A percentile compares a stretch with the other conserved stretches of the same genome.
These are phyloP conservation scores for Miscanthus lutarioriparius DNA, from an alignment of 176 grass and related monocot species.

Conservation along the genomic window DNA sequence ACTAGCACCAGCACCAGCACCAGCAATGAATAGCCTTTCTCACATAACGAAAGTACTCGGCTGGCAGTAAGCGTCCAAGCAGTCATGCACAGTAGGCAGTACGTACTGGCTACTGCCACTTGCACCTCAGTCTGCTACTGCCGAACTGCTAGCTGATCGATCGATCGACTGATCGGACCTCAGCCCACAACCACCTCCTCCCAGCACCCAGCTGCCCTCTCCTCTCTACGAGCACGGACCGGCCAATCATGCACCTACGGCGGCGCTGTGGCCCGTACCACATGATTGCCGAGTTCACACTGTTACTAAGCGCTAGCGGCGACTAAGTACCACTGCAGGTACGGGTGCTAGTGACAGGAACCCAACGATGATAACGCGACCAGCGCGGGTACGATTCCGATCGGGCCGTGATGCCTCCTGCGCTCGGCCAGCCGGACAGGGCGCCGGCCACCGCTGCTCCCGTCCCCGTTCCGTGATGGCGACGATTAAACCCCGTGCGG, in stretches of 20 bases:
- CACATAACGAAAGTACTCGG: not conserved
- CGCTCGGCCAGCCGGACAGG: not conserved
- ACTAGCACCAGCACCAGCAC: not conserved
- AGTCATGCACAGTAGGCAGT: not conserved
- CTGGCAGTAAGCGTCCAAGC: not conserved
- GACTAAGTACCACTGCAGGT: not conserved
- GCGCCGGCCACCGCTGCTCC: not conserved
- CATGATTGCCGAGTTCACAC: not conserved
- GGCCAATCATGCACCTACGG: not conserved
- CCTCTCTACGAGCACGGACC: not conserved
- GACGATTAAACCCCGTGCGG: too few species aligned
- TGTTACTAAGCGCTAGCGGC: not conserved
- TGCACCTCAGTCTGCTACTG: not conserved
- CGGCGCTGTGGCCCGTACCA: conserved; percentile 34
- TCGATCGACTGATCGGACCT: not conserved
- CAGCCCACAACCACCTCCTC: not conserved
- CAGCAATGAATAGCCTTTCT: not conserved
- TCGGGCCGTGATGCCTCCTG: not conserved
- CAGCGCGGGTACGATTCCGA: not conserved
- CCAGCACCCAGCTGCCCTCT: not conserved
- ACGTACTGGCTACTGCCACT: too few species aligned
- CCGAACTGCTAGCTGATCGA: not conserved
- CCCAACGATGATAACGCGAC: not conserved
- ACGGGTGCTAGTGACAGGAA: not conserved
- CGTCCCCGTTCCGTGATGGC: conserved; percentile 20